Base-by-base conservation (phyloP, 2,329 filamentous ascomycete genomes). In the Epichloe glyceriae region DNA sequence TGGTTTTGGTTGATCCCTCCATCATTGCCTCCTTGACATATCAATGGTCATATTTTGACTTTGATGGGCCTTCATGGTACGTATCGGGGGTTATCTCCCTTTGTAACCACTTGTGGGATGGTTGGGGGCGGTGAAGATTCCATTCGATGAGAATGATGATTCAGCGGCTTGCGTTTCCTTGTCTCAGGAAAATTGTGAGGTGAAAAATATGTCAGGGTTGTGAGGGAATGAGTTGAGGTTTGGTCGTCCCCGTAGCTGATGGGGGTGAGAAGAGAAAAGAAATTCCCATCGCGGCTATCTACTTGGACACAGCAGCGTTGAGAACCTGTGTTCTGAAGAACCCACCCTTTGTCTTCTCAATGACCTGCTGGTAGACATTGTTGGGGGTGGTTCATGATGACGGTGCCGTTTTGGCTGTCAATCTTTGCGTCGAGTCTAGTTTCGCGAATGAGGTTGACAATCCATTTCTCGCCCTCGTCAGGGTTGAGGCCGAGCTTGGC, bases 331-430 rank as follows among this genome's bases (percentile, higher is more conserved):
- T 98, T 66, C 93, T 77, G 81, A 98, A 98, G 80, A 97, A 97
- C 52, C 88, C 90, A 57, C 93, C 93, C 82, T 97, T 97, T 53
- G 93, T 98, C 73, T 89, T 83, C 80, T 98, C 93, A 64, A 98
- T 98, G 63, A 98, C 93, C 72, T 98, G 91, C 74, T 96, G 91
- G 73, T 98, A 97, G 59, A 98, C 91, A 57, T 89, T 95, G 75
- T 94, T 93, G 91, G 48, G 91, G 93, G 73, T 98, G 93, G 76
- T 98, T 97, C 91, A 98, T 98, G 61, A 97, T 83, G 49, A 98
- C 93, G 50, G 93, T 97, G 65, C 93, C 93, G 72, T 95, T 88
- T 76, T 97, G 88, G 75, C 95, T 96, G 73, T 98, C 93, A 67
- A 97, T 97, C 82, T 98, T 98, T 63, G 93, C 93, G 66, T 98